Percentiles rank a stretch among this genome's conserved stretches.
Evolutionary conservation across 352 stramenopile genomes (phyloP).

Genomic region (Phytophthora uliginosa): DNA sequence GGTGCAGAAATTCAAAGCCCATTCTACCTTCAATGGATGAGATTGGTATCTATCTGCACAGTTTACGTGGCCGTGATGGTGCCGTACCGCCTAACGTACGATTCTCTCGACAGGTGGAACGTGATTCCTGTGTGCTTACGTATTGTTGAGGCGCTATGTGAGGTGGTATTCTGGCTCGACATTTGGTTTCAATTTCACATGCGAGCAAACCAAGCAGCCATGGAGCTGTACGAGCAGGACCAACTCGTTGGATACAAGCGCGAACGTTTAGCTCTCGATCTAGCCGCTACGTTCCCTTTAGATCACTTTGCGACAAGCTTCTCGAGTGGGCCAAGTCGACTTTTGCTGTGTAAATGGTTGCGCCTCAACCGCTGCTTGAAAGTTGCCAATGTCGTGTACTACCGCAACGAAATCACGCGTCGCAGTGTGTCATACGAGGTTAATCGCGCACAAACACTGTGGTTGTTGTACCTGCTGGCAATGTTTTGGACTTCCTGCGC

Average conservation of each 20-base stretch:
- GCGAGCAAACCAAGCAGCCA: slow-evolving; percentile 52
- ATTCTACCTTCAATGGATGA: slow-evolving; percentile 68
- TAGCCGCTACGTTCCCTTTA: slow-evolving; percentile 57
- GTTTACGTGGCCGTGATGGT: slow-evolving; percentile 61
- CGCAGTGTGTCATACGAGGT: slow-evolving; percentile 67
- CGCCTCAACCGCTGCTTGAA: slow-evolving; percentile 70
- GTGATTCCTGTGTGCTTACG: slow-evolving; percentile 45
- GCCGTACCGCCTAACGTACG: slow-evolving; percentile 67
- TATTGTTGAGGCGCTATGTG: slow-evolving; percentile 47
- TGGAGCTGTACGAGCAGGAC: slow-evolving; percentile 75
- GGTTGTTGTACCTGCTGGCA: slow-evolving; percentile 61
- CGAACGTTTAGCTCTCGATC: slow-evolving; percentile 53
- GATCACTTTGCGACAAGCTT: slow-evolving; percentile 52
- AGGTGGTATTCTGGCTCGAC: slow-evolving; percentile 60
- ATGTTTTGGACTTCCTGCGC: slow-evolving; percentile 78
- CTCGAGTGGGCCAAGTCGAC: slow-evolving; percentile 4
- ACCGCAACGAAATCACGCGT: slow-evolving; percentile 72
- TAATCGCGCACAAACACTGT: slow-evolving; percentile 63
- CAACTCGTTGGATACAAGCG: slow-evolving; percentile 65
- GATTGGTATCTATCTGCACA: slow-evolving; percentile 52
- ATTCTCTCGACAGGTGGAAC: slow-evolving; percentile 57
- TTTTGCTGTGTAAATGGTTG: slow-evolving; percentile 45
- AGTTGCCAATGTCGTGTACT: slow-evolving; percentile 62
- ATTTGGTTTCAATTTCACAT: slow-evolving; percentile 77
- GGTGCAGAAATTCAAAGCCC: slow-evolving; percentile 67